Evolutionary conservation across 257 asterid species (phyloP), one percentile per base, ranked within the genome.

Genomic region (Solanum etuberosum): DNA sequence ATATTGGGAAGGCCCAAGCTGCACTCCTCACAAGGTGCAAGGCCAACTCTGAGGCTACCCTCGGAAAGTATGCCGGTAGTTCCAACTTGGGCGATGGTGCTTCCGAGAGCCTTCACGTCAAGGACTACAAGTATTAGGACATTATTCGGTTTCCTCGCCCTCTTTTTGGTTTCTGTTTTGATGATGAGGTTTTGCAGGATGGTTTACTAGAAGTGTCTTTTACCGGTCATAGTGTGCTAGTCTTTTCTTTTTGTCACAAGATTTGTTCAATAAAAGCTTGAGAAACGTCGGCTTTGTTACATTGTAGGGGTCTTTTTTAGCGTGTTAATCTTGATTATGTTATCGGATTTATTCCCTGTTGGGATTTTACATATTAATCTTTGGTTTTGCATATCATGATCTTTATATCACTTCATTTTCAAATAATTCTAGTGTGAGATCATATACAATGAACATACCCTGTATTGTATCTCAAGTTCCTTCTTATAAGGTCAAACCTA

Each of bases 1-100:
- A 96, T 37, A 29, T 93, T 0, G 54, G 43, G 6, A 96, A 93
- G 93, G 99, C 99, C 1, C 99, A 94, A 90, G 95, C 94, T 67
- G 97, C 92, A 4, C 90, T 96, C 87, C 92, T 95, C 3, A 38
- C 93, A 12, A 91, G 99, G 94, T 90, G 94, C 93, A 96, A 96
- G 93, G 98, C 95, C 51, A 96, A 96, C 90, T 96, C 99, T 0
- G 97, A 93, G 85, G 99, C 99, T 2, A 93, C 98, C 6, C 95
- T 96, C 2, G 99, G 98, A 29, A 91, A 93, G 57, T 96, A 96
- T 89, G 83, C 82, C 83, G 98, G 98, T 63, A 85, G 90, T 12
- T 67, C 89, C 18, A 71, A 90, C 9, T 88, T 93, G 92, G 63
- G 92, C 3, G 98, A 92, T 88, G 98, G 97, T 74, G 97, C 99